Evolutionary conservation across 192 early-diverging fungal species (phyloP).

Genomic region (Gonapodya sp.): DNA sequence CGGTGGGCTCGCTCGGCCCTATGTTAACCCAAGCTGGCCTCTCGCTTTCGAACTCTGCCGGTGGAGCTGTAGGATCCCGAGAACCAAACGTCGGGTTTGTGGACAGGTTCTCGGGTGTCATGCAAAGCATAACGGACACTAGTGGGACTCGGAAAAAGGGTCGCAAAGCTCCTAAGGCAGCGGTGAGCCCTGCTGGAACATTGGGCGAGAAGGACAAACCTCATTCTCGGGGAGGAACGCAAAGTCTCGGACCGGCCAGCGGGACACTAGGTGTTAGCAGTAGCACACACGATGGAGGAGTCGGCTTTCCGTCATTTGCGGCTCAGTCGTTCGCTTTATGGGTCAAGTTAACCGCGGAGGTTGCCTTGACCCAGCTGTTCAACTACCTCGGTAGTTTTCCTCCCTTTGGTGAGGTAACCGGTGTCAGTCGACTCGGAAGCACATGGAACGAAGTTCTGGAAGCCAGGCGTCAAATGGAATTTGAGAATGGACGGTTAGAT

Average conservation of each 20-base stretch:
- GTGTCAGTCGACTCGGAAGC: conserved; percentile 49
- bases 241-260: background rate
- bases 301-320: conserved; percentile 44
- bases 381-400: conserved; percentile 67
- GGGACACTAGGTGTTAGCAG: conserved; percentile 15
- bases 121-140: background rate
- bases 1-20: background rate
- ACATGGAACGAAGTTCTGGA: conserved; percentile 49
- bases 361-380: conserved; percentile 55
- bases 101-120: background rate
- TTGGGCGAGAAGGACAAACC: background rate
- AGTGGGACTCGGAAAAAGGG: background rate
- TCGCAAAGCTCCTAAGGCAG: background rate
- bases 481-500: background rate
- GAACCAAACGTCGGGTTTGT: background rate
- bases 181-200: background rate
- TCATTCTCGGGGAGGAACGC: background rate
- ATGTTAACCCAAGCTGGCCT: background rate
- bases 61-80: background rate
- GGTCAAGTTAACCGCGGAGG: conserved; percentile 66
- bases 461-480: conserved; percentile 17
- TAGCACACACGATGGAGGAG: conserved; percentile 29
- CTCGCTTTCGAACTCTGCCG: background rate
- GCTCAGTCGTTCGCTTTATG: conserved; percentile 34
- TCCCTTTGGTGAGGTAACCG: conserved; percentile 46